Evolutionary conservation across 768 basidiomycete species (phyloP), one percentile per base, ranked within the genome.

Genomic region (Heimioporus sp.): DNA sequence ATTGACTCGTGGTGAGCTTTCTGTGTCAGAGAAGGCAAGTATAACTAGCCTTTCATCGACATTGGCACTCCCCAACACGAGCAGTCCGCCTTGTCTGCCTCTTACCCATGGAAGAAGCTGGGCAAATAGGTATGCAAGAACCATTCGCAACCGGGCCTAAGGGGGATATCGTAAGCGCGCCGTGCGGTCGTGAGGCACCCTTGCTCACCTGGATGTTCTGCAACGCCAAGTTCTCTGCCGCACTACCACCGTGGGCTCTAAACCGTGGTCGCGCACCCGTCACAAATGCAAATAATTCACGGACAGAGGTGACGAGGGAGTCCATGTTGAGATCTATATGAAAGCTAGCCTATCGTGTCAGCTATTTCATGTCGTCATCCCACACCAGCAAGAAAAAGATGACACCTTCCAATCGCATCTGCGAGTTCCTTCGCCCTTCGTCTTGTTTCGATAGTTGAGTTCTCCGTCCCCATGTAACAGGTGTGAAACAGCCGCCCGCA

Each of bases 391-490:
- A 13, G 6, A 10, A 52, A 21, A 40, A 13, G 5, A 10, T 52
- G 74, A 47, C 56, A 92, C 95, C 90, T 88, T 63, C 96, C 96
- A 48, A 99, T 95, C 0, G 92, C 88, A 36, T 85, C 79, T 7
- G 90, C 83, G 4, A 99, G 80, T 40, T 88, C 83, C 66, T 91
- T 95, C 1, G 97, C 97, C 32, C 97, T 77, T 54, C 77, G 72
- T 11, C 92, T 76, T 8, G 97, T 98, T 61, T 97, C 97, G 0
- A 68, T 68, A 53, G 87, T 92, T 8, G 96, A 98, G 67, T 98
- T 95, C 68, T 94, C 91, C 0, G 97, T 99, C 6, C 96, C 96
- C 97, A 99, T 98, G 71, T 96, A 99, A 70, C 93, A 97, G 0
- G 95, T 96, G 68, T 98, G 95, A 75, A 99, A 96, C 48, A 98